Base-by-base conservation (phyloP, 306 rosid genomes). In the Cucurbita moschata region DNA sequence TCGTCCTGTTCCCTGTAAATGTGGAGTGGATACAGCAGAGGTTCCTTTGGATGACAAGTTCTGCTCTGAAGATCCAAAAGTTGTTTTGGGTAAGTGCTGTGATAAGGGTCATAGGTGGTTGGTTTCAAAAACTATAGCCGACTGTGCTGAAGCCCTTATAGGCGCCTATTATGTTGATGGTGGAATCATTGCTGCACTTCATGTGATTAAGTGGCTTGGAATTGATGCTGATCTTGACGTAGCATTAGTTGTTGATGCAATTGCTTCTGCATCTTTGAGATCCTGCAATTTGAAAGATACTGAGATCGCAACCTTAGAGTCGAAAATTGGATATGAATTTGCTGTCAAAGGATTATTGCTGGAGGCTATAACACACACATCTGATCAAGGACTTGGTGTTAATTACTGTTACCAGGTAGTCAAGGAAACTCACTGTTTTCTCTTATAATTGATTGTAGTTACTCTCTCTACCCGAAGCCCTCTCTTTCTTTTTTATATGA, bases 41-140 rank as follows among this genome's bases (percentile, higher is more conserved):
- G 99, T 94, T 12, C 96, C 99, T 62, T 66, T 85, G 66, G 90
- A 88, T 62, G 73, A 6, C 43, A 86, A 86, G 71, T 94, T 91
- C 82, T 87, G 81, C 30, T 79, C 87, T n/a, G 92, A 87, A 58
- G 92, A 94, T 81, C 87, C 86, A 4, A 84, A 86, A 72, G 54
- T 81, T 75, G 87, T 89, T 79, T 87, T 94, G 52, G 97, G 96
- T 43, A 94, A 89, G 86, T 74, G 76, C 70, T 94, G 99, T 79
- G 92, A 94, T 67, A 89, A 55, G 81, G 95, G 97, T 61, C 99
- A 94, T 75, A 84, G 96, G 75, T 91, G 97, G 97, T 88, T 94
- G 87, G 79, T 86, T 72, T 94, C 97, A 9, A 94, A 94, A 72
- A 89, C 96, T 11, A 81, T 91, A 80, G 81, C 99, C 46, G 99